These are phyloP conservation scores for Jackrogersella minutella DNA, from an alignment of 495 filamentous ascomycete genomes.

Conservation along the genomic window DNA sequence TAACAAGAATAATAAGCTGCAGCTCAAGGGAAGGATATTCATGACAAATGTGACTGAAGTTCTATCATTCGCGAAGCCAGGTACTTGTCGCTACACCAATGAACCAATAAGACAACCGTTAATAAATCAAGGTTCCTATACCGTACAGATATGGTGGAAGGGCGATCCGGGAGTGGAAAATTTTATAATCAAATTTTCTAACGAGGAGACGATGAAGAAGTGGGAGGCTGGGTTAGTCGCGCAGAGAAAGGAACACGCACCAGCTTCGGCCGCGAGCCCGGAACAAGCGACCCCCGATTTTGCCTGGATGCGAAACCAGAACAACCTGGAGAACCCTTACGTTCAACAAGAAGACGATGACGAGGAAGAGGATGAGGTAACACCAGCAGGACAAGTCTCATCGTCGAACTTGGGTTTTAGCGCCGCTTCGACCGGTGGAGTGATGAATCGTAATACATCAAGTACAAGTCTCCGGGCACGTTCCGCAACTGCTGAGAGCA, in stretches of 20 bases:
- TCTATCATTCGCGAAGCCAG: conserved; percentile 79
- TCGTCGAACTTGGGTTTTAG: conserved; percentile 52
- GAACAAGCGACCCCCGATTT: conserved; percentile 67
- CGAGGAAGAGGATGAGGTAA: conserved; percentile 71
- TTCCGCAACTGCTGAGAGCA: conserved; percentile 78
- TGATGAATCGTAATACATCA: conserved; percentile 76
- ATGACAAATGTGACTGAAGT: conserved; percentile 99
- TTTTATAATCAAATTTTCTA: conserved; percentile 90
- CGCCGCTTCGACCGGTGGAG: conserved; percentile 26
- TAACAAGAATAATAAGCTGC: conserved; percentile 78
- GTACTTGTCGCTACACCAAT: no score
- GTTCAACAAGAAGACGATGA: conserved; percentile 78
- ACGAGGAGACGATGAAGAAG: conserved; percentile 89
- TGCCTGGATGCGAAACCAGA: conserved; percentile 74
- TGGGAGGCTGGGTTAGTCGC: conserved; percentile 75
- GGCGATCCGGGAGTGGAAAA: conserved; percentile 96
- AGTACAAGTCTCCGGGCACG: conserved; percentile 81
- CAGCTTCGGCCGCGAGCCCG: conserved; percentile 40
- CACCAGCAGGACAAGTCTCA: conserved; percentile 43
- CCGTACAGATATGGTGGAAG: conserved; percentile 98
- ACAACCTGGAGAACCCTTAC: conserved; percentile 78
- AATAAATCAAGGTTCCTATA: conserved; percentile 74
- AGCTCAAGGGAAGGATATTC: conserved; percentile 96
- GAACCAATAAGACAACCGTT: no score
- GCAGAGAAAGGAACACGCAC: conserved; percentile 64